phyloP scores from a whole-genome alignment of 2,329 filamentous ascomycete species.

The Ceratocystis eucalypticola region DNA sequence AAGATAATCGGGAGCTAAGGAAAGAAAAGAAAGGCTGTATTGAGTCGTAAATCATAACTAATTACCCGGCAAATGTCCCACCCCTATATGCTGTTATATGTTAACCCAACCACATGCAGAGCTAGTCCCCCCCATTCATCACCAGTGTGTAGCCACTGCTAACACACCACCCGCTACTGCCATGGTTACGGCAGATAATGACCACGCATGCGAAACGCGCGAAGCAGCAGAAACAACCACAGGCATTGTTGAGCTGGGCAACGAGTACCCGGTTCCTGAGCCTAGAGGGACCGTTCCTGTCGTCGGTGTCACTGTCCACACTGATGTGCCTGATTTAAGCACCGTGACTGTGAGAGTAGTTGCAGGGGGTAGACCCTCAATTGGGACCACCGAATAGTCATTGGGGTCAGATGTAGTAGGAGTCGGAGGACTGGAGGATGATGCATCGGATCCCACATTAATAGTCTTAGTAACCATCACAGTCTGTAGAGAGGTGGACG shows the following conservation, averaged over 20 bases:
- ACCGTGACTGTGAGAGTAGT: conserved; percentile 17
- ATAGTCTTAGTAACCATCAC: conserved; percentile 16
- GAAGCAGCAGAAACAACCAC: conserved; percentile 18
- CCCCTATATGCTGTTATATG: not conserved
- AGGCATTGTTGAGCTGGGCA: conserved; percentile 7
- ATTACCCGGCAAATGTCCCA: not conserved
- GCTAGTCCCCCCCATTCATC: not conserved
- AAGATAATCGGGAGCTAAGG: not conserved
- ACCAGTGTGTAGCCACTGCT: conserved; percentile 8
- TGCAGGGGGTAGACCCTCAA: conserved; percentile 11
- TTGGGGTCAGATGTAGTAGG: not conserved
- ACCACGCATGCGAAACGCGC: conserved; percentile 13
- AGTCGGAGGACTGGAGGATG: conserved; percentile 1
- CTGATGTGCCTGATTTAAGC: conserved; percentile 12
- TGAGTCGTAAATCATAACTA: not conserved
- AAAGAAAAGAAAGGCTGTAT: not conserved
- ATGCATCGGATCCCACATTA: not conserved
- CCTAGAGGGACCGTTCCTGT: conserved; percentile 4
- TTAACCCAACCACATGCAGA: not conserved
- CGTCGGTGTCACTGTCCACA: conserved; percentile 17
- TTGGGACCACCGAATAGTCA: conserved; percentile 17
- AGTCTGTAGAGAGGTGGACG: conserved; percentile 9
- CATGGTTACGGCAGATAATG: conserved; percentile 6
- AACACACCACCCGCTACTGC: conserved; percentile 13
- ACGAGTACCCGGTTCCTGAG: conserved; percentile 9